Conservation (phyloP, 2,329 filamentous ascomycete species). For the Fusarium succisae region DNA sequence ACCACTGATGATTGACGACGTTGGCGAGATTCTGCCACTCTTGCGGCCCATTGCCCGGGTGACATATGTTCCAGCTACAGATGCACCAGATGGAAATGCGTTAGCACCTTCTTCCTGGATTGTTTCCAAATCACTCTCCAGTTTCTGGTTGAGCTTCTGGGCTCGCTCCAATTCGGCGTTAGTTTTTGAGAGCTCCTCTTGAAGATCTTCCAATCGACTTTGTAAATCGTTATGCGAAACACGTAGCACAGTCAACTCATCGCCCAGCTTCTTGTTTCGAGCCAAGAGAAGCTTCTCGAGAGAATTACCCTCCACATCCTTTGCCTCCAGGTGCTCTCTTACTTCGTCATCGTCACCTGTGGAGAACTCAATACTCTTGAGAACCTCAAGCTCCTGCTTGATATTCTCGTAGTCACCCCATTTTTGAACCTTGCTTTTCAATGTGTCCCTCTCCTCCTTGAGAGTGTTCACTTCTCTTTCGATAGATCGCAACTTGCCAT, state of each 20-base stretch:
- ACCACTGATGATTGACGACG: conserved; percentile 98
- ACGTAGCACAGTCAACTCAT: conserved; percentile 90
- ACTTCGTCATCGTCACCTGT: conserved; percentile 84
- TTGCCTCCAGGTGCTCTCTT: conserved; percentile 51
- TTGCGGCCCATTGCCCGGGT: conserved; percentile 70
- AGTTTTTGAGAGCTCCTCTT: conserved; percentile 83
- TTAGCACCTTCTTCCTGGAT: conserved; percentile 88
- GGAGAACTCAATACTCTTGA: conserved; percentile 98
- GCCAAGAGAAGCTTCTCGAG: conserved; percentile 91
- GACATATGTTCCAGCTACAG: conserved; percentile 89
- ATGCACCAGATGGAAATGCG: conserved; percentile 87
- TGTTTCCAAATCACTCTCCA: conserved; percentile 90
- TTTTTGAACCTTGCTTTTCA: conserved; percentile 84
- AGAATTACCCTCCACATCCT: conserved; percentile 71
- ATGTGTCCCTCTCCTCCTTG: conserved; percentile 80
- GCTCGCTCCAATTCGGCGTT: conserved; percentile 88
- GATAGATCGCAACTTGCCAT: conserved; percentile 77
- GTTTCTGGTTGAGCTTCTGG: conserved; percentile 83
- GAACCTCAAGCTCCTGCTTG: conserved; percentile 93
- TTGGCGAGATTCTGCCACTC: conserved; percentile 81
- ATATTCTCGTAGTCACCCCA: conserved; percentile 96
- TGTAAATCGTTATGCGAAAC: conserved; percentile 96
- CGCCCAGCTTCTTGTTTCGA: conserved; percentile 94
- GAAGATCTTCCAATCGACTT: conserved; percentile 77
- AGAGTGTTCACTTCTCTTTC: conserved; percentile 81